Conservation (phyloP, 306 rosid species). For the Quercus engelmannii region DNA sequence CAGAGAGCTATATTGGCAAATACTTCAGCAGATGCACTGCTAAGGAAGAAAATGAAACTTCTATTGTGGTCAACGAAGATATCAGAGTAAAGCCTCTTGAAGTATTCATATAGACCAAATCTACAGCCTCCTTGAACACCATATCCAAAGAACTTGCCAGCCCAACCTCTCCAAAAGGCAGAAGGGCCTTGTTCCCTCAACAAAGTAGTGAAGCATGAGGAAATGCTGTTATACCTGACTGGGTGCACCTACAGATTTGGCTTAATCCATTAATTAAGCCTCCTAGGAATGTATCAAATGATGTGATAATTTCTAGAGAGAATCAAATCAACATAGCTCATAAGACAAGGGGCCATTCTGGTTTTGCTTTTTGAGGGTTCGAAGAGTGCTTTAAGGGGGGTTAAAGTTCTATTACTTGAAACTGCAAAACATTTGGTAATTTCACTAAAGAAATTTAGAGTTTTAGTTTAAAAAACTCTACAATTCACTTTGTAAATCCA, state of each 20-base stretch:
- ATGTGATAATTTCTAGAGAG: background rate
- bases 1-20: slow-evolving; percentile 58
- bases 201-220: slow-evolving; percentile 43
- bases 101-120: slow-evolving; percentile 56
- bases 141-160: slow-evolving; percentile 54
- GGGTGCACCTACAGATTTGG: slow-evolving; percentile 47
- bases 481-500: no score
- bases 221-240: slow-evolving; percentile 43
- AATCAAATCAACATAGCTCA: background rate
- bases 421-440: no score
- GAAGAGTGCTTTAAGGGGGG: no score
- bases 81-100: slow-evolving; percentile 41
- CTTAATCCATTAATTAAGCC: background rate
- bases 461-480: no score
- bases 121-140: slow-evolving; percentile 63
- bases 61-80: slow-evolving; percentile 36
- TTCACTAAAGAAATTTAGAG: no score
- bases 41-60: slow-evolving; percentile 41
- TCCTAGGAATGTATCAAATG: background rate
- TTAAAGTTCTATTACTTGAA: no score
- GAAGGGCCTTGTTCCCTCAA: slow-evolving; percentile 60
- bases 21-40: slow-evolving; percentile 59
- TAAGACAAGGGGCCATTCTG: background rate
- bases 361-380: no score
- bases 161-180: slow-evolving; percentile 59